Evolutionary conservation across 2,329 filamentous ascomycete species (phyloP).

Genomic region (Nannizzia gypsea): DNA sequence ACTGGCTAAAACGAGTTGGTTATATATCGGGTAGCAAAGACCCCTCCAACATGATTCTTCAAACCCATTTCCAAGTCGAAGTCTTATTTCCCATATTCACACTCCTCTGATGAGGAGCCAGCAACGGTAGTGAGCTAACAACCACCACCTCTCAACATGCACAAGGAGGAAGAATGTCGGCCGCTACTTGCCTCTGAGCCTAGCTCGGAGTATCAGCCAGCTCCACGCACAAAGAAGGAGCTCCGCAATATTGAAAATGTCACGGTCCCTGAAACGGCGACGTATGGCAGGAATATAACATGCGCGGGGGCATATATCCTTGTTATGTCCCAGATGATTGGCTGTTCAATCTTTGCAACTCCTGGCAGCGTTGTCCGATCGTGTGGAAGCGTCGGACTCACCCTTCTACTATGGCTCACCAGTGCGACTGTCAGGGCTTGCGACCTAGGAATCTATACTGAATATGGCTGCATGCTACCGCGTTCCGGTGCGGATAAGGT

Average conservation of each 20-base stretch:
- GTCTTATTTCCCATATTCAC: not conserved
- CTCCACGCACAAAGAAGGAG: not conserved
- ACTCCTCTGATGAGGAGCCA: not conserved
- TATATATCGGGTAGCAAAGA: not conserved
- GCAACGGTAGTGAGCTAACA: no score
- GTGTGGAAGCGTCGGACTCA: constrained; percentile 54
- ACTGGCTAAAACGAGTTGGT: not conserved
- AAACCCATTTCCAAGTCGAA: not conserved
- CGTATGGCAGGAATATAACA: constrained; percentile 46
- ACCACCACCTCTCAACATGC: not conserved
- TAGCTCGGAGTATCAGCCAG: not conserved
- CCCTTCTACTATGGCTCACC: constrained; percentile 50
- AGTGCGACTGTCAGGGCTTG: constrained; percentile 52
- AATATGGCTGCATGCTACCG: constrained; percentile 60
- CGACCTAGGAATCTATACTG: constrained; percentile 50
- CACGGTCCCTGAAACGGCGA: constrained; percentile 48
- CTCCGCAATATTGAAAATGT: constrained; percentile 40
- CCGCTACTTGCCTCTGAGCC: constrained; percentile 4
- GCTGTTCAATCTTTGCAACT: constrained; percentile 60
- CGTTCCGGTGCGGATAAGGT: constrained; percentile 58
- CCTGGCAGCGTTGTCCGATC: constrained; percentile 55
- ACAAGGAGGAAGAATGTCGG: not conserved
- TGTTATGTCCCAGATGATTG: constrained; percentile 56
- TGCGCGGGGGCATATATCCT: constrained; percentile 56
- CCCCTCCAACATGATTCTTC: not conserved